These are phyloP conservation scores for Bipolaris oryzae DNA, from an alignment of 2,329 filamentous ascomycete species.

Conservation along the genomic window DNA sequence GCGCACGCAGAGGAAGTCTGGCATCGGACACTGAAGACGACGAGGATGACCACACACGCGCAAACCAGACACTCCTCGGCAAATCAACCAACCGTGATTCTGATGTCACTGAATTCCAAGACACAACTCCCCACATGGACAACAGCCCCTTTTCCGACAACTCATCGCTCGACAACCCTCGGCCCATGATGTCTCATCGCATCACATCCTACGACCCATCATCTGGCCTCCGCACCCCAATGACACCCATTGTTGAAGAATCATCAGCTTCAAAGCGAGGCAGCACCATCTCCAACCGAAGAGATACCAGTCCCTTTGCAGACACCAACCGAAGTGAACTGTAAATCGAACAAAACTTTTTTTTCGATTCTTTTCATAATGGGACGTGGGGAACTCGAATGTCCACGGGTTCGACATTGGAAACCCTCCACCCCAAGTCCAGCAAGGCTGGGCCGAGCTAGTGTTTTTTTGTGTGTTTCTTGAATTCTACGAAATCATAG, in stretches of 20 bases:
- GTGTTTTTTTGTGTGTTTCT: background rate
- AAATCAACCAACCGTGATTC: constrained; percentile 36
- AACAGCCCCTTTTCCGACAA: constrained; percentile 46
- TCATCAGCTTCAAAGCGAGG: constrained; percentile 49
- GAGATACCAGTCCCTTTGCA: constrained; percentile 44
- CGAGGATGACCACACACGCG: constrained; percentile 44
- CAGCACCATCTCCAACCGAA: constrained; percentile 31
- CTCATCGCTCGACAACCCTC: constrained; percentile 31
- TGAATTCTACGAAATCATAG: constrained; percentile 5
- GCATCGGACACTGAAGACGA: constrained; percentile 39
- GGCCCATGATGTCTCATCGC: constrained; percentile 35
- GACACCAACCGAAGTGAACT: constrained; percentile 42
- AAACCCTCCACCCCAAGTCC: background rate
- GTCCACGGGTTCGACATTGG: background rate
- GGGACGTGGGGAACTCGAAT: background rate
- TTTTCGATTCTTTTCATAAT: background rate
- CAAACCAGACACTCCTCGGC: constrained; percentile 37
- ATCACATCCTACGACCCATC: constrained; percentile 40
- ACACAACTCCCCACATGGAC: constrained; percentile 38
- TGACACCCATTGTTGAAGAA: constrained; percentile 57
- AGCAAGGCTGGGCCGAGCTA: constrained; percentile 2
- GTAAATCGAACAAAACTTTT: constrained; percentile 8
- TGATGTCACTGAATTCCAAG: constrained; percentile 44
- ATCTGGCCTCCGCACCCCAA: constrained; percentile 37
- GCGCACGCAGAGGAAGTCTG: constrained; percentile 37